Evolutionary conservation across 805 yeast species (phyloP).

Genomic region (Metschnikowia amazonensis): DNA sequence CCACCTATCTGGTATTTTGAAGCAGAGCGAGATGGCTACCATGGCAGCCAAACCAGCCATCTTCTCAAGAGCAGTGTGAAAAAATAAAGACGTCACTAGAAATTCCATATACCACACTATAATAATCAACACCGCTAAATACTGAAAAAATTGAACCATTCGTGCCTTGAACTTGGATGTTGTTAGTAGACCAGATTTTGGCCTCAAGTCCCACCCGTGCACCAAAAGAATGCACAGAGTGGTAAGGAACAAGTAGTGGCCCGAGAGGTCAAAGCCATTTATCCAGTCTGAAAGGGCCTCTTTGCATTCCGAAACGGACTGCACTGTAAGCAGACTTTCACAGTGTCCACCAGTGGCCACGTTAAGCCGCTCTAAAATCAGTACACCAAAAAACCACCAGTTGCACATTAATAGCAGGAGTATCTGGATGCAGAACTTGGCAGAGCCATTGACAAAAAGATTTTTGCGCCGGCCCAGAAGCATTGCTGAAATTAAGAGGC

Average conservation of each 20-base stretch:
- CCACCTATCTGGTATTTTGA: not conserved
- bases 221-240: slow-evolving; percentile 13
- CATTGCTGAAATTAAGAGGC: slow-evolving; percentile 6
- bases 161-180: not conserved
- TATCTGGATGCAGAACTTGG: slow-evolving; percentile 14
- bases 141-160: not conserved
- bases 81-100: slow-evolving; percentile 15
- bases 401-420: slow-evolving; percentile 11
- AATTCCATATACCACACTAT: slow-evolving; percentile 14
- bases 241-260: slow-evolving; percentile 15
- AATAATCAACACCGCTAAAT: not conserved
- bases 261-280: slow-evolving; percentile 16
- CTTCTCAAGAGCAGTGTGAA: slow-evolving; percentile 16
- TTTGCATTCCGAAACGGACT: slow-evolving; percentile 5
- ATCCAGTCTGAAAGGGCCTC: slow-evolving; percentile 9
- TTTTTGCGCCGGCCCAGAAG: not conserved
- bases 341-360: slow-evolving; percentile 17
- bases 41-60: slow-evolving; percentile 11
- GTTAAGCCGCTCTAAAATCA: slow-evolving; percentile 28
- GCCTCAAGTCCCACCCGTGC: not conserved
- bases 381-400: slow-evolving; percentile 36
- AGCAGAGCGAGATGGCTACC: not conserved
- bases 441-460: not conserved
- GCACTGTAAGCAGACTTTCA: not conserved
- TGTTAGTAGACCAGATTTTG: not conserved